Evolutionary conservation across 176 grass and related monocot species (phyloP), one percentile per base, ranked within the genome.

Genomic region (Oryza rufipogon): DNA sequence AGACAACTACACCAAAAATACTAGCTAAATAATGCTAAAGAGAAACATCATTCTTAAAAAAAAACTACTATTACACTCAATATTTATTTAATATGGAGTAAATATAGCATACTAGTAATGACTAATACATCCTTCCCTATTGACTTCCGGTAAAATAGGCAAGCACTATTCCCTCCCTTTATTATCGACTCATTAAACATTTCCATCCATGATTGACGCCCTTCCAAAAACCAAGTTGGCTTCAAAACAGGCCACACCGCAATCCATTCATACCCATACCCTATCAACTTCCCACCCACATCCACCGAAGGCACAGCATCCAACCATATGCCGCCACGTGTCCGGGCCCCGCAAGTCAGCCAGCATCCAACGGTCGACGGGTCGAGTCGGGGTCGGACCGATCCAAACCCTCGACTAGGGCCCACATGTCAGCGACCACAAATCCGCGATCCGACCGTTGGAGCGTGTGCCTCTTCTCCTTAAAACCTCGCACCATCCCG

Each of bases 401-500:
- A 78, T 82, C 82, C 58, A 23, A 74, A 86, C 73, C 0, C 19
- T 4, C 6, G 7, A 39, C 38, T 39, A 1, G 38, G 38, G 38
- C 38, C 38, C 38, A 39, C 38, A 39, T 39, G 38, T 39, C 38
- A 39, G 38, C 4, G 38, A 39, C 38, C 38, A 6, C 38, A 3
- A 0, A 39, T 39, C 38, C 6, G 38, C 38, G 13, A 86, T 41
- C 7, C 67, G 88, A 90, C 88, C 88, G 88, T 86, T 90, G 79
- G 66, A 82, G 46, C 56, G n/a, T 2, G 2, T 2, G 71, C 7
- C 1, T 9, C 74, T 16, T 9, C 74, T 16, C 66, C 19, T 61
- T 61, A 79, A 69, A 64, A n/a, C 8, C 11, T 41, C 38, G 33
- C 30, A 19, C 17, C 30, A 8, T 6, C 30, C 36, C 32, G 33